phyloP scores from a whole-genome alignment of 176 grass and related monocot genomes.

The Phyllostachys edulis region DNA sequence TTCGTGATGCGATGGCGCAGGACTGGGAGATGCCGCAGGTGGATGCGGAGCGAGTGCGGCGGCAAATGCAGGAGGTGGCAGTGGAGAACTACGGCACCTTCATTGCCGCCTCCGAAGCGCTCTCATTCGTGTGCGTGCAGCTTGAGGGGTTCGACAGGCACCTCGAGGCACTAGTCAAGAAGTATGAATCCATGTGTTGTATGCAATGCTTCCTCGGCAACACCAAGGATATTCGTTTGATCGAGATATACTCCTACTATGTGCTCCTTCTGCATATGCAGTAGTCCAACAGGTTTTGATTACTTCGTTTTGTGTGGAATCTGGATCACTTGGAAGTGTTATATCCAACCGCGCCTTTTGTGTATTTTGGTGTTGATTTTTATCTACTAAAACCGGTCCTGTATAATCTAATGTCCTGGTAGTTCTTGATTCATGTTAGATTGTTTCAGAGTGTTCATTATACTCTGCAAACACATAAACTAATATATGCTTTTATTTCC shows the following conservation, averaged over 20 bases:
- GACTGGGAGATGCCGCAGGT: conserved; percentile 91
- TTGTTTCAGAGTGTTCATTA: no score
- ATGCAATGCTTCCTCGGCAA: no score
- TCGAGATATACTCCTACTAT: no score
- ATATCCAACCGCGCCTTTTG: no score
- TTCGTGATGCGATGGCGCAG: conserved; percentile 32
- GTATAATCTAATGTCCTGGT: not conserved
- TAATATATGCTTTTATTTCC: no score
- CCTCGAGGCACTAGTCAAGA: conserved; percentile 69
- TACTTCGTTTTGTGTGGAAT: no score
- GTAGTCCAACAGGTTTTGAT: no score
- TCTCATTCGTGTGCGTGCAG: conserved; percentile 84
- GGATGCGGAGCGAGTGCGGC: conserved; percentile 87
- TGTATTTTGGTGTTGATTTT: not conserved
- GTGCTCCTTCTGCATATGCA: no score
- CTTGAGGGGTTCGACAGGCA: conserved; percentile 89
- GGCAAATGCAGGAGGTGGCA: conserved; percentile 99
- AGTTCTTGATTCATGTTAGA: not conserved
- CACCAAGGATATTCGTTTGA: no score
- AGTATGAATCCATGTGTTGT: no score
- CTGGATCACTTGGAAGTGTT: no score
- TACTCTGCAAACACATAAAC: no score
- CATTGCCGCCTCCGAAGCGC: conserved; percentile 86
- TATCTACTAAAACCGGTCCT: not conserved
- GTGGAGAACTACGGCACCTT: conserved; percentile 95